Evolutionary conservation across 306 rosid species (phyloP), one percentile per base, ranked within the genome.

Genomic region (Abrus precatorius): DNA sequence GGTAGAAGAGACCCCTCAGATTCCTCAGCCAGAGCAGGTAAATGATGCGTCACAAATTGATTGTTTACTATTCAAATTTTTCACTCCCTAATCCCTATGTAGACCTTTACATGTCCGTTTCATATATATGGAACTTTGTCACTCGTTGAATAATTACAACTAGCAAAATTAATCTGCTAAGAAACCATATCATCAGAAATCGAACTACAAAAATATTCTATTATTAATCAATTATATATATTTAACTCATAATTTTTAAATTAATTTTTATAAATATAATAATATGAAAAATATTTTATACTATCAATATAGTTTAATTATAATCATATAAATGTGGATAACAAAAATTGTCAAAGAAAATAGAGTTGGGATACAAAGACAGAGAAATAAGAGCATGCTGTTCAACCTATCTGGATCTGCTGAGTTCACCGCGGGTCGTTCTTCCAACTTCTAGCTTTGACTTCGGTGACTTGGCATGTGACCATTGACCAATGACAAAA

Each of bases 381-480:
- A 47, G 55, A 20, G 20, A 57, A 79, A 57, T 3, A 8, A 7
- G 12, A 78, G 7, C n/a, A 69, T 7, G n/a, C 7, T 33, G 38
- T 43, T 59, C 77, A 27, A 59, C 72, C 11, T 47, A 70, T 4
- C 3, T 29, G 1, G 47, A 40, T 13, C 40, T 44, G 6, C 40
- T 44, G 6, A 33, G 8, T 3, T 32, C 20, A 69, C 9, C 9
- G 52, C 9, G 53, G 53, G 72, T 40, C 71, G 8, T 65, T 40
- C 34, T 65, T 40, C 49, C 53, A 65, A 0, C 1, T n/a, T 7
- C 7, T 41, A 20, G 6, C 48, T 64, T 84, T 76, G 84, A 75
- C 78, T 84, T 60, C 8, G 57, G 56, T 61, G 75, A 84, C 71
- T 81, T 48, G 68, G 20, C 78, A 47, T 69, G 75, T 66, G 80